Conservation (phyloP, 768 basidiomycete genomes). For the Paxillus involutus region DNA sequence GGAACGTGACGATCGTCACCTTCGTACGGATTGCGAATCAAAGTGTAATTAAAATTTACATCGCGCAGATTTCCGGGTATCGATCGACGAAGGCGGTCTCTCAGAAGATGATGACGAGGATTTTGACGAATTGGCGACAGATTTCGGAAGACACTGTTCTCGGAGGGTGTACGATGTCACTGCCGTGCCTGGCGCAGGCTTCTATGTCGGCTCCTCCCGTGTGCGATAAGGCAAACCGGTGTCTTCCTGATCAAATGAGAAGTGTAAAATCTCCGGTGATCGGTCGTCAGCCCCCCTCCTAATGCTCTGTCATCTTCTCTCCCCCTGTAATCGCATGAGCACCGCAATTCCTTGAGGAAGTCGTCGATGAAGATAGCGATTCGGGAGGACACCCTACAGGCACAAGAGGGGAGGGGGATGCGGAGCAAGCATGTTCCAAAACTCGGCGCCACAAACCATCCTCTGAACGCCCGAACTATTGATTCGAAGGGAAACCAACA, state of each 20-base stretch:
- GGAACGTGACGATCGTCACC: conserved; percentile 11
- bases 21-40: conserved; percentile 19
- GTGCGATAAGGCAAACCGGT: no score
- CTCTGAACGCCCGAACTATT: no score
- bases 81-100: conserved; percentile 22
- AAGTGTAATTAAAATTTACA: conserved; percentile 36
- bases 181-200: no score
- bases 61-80: conserved; percentile 47
- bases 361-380: conserved; percentile 13
- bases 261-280: conserved; percentile 11
- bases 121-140: conserved; percentile 26
- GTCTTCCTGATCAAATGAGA: conserved; percentile 14
- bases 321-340: conserved; percentile 17
- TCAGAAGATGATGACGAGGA: conserved; percentile 34
- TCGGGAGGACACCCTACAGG: conserved; percentile 14
- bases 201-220: no score
- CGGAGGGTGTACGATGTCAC: conserved; percentile 28
- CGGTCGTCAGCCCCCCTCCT: neutral
- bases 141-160: conserved; percentile 25
- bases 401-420: conserved; percentile 19
- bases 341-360: conserved; percentile 5
- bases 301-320: conserved; percentile 1
- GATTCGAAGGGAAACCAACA: conserved; percentile 1
- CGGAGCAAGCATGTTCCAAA: neutral
- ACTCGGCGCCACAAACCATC: neutral